These are phyloP conservation scores for Pyrrhoderma noxium DNA, from an alignment of 1,284 basidiomycete genomes.

Conservation along the genomic window DNA sequence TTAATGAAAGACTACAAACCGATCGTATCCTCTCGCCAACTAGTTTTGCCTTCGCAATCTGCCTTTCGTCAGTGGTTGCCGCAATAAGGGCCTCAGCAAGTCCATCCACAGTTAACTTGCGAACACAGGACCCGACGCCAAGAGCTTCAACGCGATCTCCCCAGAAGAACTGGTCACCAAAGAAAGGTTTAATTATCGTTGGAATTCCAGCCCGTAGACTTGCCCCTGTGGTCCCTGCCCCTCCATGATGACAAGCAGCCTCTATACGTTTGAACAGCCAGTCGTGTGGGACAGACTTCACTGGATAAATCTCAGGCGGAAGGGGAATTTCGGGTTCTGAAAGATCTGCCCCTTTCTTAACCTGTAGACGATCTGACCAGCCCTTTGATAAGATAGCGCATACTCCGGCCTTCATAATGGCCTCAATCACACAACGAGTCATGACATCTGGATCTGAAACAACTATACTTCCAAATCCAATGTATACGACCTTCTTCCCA, in stretches of 20 bases:
- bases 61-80: constrained; percentile 84
- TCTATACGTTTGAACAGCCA: constrained; percentile 95
- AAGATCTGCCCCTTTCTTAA: constrained; percentile 49
- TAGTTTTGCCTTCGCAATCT: constrained; percentile 76
- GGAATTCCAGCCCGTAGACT: constrained; percentile 89
- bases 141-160: constrained; percentile 90
- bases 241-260: constrained; percentile 96
- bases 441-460: constrained; percentile 90
- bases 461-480: constrained; percentile 98
- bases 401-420: constrained; percentile 79
- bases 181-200: constrained; percentile 95
- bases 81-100: constrained; percentile 70
- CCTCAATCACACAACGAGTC: constrained; percentile 86
- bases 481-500: constrained; percentile 91
- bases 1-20: constrained; percentile 36
- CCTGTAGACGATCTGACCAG: constrained; percentile 89
- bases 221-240: constrained; percentile 93
- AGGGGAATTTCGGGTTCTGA: constrained; percentile 60
- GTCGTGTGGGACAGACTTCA: constrained; percentile 90
- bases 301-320: constrained; percentile 72
- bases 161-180: constrained; percentile 98
- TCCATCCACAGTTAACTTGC: constrained; percentile 74
- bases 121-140: constrained; percentile 80
- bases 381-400: constrained; percentile 93
- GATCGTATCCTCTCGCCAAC: constrained; percentile 81